A percentile compares a stretch with the other conserved stretches of the same genome.
phyloP scores from a whole-genome alignment of 2,329 filamentous ascomycete species.

The Camptophora hylomeconis region DNA sequence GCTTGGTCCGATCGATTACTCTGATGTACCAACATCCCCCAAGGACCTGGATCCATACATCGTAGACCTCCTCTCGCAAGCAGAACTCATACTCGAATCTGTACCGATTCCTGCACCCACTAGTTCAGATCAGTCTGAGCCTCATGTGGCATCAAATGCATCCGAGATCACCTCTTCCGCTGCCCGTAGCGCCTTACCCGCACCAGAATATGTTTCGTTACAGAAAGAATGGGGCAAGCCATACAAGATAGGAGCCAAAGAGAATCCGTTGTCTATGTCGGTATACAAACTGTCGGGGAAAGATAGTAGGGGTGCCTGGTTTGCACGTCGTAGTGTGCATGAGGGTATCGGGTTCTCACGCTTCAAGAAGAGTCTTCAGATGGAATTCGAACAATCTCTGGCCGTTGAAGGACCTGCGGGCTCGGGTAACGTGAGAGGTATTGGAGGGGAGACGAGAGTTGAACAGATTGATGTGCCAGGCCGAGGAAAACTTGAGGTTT shows the following conservation, averaged over 20 bases:
- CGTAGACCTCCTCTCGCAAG: conserved; percentile 48
- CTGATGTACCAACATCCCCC: conserved; percentile 30
- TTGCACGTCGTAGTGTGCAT: conserved; percentile 72
- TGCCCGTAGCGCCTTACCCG: conserved; percentile 35
- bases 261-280: conserved; percentile 62
- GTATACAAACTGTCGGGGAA: conserved; percentile 70
- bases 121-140: conserved; percentile 30
- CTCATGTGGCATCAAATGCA: conserved; percentile 33
- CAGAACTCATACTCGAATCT: conserved; percentile 62
- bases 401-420: conserved; percentile 57
- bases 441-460: conserved; percentile 65
- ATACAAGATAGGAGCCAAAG: conserved; percentile 54
- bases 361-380: conserved; percentile 64
- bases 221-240: conserved; percentile 77
- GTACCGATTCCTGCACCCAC: conserved; percentile 45
- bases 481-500: conserved; percentile 42
- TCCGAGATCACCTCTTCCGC: conserved; percentile 41
- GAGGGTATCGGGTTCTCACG: conserved; percentile 61
- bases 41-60: conserved; percentile 43
- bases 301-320: conserved; percentile 81
- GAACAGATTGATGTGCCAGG: conserved; percentile 43
- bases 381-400: conserved; percentile 69
- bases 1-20: conserved; percentile 44
- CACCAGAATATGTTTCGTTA: conserved; percentile 45
- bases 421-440: conserved; percentile 65